phyloP scores from a whole-genome alignment of 1,139 yeast species.

The Blastobotrys indianensis region DNA sequence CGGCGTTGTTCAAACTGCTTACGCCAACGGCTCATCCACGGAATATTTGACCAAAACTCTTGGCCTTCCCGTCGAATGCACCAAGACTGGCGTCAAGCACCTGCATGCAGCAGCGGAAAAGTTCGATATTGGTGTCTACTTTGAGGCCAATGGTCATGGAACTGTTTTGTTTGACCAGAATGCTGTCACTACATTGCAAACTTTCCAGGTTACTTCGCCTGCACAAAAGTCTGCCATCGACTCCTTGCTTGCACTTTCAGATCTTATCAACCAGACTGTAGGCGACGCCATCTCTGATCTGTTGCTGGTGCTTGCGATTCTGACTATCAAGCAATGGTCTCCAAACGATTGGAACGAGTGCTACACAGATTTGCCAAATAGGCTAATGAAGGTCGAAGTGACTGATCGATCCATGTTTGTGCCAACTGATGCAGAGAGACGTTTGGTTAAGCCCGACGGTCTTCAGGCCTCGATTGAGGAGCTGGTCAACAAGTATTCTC shows the following conservation, averaged over 20 bases:
- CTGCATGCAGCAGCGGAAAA: conserved; percentile 81
- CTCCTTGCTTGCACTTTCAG: conserved; percentile 52
- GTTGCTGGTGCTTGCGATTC: conserved; percentile 64
- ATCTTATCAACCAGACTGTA: conserved; percentile 87
- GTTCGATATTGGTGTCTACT: conserved; percentile 87
- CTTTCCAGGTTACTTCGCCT: conserved; percentile 31
- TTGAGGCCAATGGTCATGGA: conserved; percentile 99
- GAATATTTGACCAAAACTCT: conserved; percentile 56
- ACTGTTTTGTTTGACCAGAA: conserved; percentile 75
- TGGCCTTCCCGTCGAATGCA: conserved; percentile 75
- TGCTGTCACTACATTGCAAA: conserved; percentile 40
- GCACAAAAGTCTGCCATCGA: conserved; percentile 43
- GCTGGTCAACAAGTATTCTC: conserved; percentile 48
- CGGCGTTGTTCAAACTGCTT: conserved; percentile 96
- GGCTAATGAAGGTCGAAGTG: conserved; percentile 73
- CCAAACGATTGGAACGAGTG: conserved; percentile 72
- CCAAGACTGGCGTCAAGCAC: conserved; percentile 96
- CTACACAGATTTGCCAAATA: conserved; percentile 83
- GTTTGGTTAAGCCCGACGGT: conserved; percentile 68
- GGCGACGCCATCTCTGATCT: conserved; percentile 96
- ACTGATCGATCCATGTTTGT: conserved; percentile 72
- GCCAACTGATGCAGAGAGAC: conserved; percentile 89
- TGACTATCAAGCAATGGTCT: conserved; percentile 49
- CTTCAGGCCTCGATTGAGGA: conserved; percentile 69
- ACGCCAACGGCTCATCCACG: conserved; percentile 93